These are phyloP conservation scores for Pichia cactophila DNA, from an alignment of 1,139 yeast species.

Conservation along the genomic window DNA sequence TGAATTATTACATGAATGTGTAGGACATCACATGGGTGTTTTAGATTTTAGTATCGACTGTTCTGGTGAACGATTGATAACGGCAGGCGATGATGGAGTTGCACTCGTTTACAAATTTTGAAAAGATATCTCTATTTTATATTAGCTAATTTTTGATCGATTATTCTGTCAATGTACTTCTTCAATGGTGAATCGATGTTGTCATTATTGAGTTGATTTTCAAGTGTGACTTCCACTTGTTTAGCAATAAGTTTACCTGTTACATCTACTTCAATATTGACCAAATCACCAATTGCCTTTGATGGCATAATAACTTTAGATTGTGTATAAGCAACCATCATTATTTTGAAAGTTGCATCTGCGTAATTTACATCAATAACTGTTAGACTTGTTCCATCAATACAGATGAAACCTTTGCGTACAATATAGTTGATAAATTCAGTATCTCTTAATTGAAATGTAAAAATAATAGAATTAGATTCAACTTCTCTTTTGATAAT, in stretches of 20 bases:
- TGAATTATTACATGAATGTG: conserved; percentile 62
- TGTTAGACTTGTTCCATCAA: conserved; percentile 93
- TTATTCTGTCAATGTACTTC: conserved; percentile 40
- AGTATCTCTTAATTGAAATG: conserved; percentile 65
- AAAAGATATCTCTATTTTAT: neutral
- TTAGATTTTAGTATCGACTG: conserved; percentile 61
- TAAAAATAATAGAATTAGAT: conserved; percentile 71
- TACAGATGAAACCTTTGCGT: conserved; percentile 84
- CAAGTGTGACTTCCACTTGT: conserved; percentile 57
- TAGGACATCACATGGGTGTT: conserved; percentile 92
- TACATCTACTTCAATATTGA: conserved; percentile 89
- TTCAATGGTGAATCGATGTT: conserved; percentile 28
- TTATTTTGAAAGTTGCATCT: conserved; percentile 60
- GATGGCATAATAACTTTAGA: conserved; percentile 65
- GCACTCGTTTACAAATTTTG: conserved; percentile 50
- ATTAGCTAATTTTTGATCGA: conserved; percentile 40
- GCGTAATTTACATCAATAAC: conserved; percentile 65
- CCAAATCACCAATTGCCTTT: conserved; percentile 55
- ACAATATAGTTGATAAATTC: conserved; percentile 69
- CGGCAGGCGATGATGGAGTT: conserved; percentile 99
- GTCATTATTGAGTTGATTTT: conserved; percentile 44
- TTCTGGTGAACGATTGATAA: conserved; percentile 60
- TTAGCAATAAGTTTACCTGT: conserved; percentile 88
- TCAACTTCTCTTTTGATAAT: conserved; percentile 52
- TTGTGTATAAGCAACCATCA: conserved; percentile 92